Evolutionary conservation across 495 filamentous ascomycete genomes (phyloP).

Genomic region (Letharia lupina): DNA sequence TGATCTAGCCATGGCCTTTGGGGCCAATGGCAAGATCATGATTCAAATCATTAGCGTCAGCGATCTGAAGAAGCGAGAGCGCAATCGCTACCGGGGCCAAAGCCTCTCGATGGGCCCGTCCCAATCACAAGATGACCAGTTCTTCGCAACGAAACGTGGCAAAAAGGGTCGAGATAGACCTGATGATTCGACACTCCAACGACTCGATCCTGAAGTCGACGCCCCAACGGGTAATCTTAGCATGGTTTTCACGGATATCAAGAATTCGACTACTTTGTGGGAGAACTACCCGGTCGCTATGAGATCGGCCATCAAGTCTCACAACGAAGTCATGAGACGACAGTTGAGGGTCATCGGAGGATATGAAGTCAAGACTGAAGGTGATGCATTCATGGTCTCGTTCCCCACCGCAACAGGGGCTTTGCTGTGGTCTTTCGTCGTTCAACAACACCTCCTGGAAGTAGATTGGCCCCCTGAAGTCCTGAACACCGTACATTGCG

Average conservation of each 20-base stretch:
- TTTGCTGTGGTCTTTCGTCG: constrained; percentile 90
- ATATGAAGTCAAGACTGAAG: constrained; percentile 99
- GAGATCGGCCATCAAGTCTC: constrained; percentile 88
- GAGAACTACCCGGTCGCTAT: constrained; percentile 90
- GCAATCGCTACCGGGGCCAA: constrained; percentile 60
- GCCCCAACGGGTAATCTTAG: constrained; percentile 82
- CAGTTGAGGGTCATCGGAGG: constrained; percentile 90
- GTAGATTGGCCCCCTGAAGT: constrained; percentile 92
- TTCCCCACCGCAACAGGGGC: constrained; percentile 93
- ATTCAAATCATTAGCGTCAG: constrained; percentile 93
- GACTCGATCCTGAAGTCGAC: constrained; percentile 81
- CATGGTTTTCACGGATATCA: constrained; percentile 98
- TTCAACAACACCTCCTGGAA: constrained; percentile 77
- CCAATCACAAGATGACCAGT: constrained; percentile 61
- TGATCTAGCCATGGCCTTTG: constrained; percentile 92
- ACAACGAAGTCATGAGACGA: constrained; percentile 91
- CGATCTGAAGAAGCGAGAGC: constrained; percentile 75
- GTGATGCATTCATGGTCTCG: constrained; percentile 98
- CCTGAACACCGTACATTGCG: constrained; percentile 73
- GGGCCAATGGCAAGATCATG: constrained; percentile 90
- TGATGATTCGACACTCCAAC: constrained; percentile 69
- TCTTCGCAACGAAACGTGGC: constrained; percentile 50
- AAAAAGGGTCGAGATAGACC: constrained; percentile 55
- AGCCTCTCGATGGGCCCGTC: constrained; percentile 74
- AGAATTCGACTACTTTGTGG: constrained; percentile 96